Conservation (phyloP, 2,329 filamentous ascomycete genomes). For the Colletotrichum truncatum region DNA sequence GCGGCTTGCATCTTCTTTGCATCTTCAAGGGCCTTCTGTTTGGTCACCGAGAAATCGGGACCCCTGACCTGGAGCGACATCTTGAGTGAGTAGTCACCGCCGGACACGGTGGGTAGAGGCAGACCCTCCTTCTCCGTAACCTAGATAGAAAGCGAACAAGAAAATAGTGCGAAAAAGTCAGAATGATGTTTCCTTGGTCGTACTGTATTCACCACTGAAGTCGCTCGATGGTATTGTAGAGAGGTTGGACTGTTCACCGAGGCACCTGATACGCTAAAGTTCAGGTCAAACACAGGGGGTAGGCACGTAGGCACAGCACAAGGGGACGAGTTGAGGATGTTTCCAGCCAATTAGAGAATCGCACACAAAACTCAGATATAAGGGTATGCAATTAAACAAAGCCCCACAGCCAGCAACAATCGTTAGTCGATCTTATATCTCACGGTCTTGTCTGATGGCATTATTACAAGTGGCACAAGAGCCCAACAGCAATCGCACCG, state of each 20-base stretch:
- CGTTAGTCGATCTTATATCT: not conserved
- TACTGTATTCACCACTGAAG: not conserved
- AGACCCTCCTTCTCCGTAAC: not conserved
- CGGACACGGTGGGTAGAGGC: not conserved
- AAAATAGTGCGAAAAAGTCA: not conserved
- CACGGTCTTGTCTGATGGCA: too few species aligned
- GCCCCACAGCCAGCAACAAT: too few species aligned
- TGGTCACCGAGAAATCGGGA: slow-evolving; percentile 55
- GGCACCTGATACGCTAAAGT: slow-evolving; percentile 24
- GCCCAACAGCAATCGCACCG: too few species aligned
- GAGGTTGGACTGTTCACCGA: slow-evolving; percentile 1
- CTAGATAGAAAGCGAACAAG: not conserved
- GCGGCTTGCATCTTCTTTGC: slow-evolving; percentile 74
- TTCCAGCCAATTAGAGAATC: slow-evolving; percentile 6
- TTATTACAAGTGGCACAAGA: too few species aligned
- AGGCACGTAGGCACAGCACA: slow-evolving; percentile 11
- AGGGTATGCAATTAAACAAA: slow-evolving; percentile 1
- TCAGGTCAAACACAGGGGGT: slow-evolving; percentile 29
- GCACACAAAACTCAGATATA: not conserved
- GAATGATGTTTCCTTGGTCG: not conserved
- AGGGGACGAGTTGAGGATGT: not conserved
- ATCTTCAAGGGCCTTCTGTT: slow-evolving; percentile 72
- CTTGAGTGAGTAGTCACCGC: slow-evolving; percentile 4
- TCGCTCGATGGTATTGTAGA: not conserved
- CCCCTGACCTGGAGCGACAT: slow-evolving; percentile 55